These are phyloP conservation scores for Monilinia aucupariae DNA, from an alignment of 2,329 filamentous ascomycete genomes.

Conservation along the genomic window DNA sequence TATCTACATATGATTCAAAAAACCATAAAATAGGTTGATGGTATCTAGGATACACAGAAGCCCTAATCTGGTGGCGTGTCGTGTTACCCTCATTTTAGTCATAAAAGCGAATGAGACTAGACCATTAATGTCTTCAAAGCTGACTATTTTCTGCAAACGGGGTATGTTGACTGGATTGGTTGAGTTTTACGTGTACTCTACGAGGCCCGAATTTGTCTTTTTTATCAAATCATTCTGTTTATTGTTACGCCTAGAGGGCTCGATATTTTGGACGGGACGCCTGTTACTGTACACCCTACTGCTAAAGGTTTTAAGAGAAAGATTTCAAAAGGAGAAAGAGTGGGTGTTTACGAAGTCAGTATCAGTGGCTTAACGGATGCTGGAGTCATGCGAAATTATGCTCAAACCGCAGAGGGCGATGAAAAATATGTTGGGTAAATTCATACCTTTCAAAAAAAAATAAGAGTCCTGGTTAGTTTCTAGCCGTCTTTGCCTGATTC, in stretches of 20 bases:
- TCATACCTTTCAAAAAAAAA: not conserved
- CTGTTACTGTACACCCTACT: constrained; percentile 49
- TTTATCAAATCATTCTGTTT: not conserved
- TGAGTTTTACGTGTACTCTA: constrained; percentile 25
- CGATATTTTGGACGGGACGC: constrained; percentile 39
- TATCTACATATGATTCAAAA: not conserved
- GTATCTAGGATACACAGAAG: not conserved
- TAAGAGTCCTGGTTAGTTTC: not conserved
- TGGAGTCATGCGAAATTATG: not conserved
- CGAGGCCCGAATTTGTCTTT: not conserved
- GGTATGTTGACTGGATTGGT: constrained; percentile 26
- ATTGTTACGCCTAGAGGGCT: constrained; percentile 40
- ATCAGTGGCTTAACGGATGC: constrained; percentile 21
- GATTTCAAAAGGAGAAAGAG: constrained; percentile 51
- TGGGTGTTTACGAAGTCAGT: constrained; percentile 36
- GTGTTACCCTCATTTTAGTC: constrained; percentile 39
- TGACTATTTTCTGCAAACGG: constrained; percentile 28
- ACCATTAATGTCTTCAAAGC: constrained; percentile 30
- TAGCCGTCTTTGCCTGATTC: not conserved
- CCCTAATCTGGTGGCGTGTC: constrained; percentile 24
- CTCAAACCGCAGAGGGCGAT: not conserved
- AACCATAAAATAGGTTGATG: not conserved
- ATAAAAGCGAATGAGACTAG: constrained; percentile 37
- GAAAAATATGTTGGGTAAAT: not conserved
- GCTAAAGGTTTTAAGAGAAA: constrained; percentile 43